A percentile compares a stretch with the other conserved stretches of the same genome.
Evolutionary conservation across 139 green algal genomes (phyloP).

Genomic region (Picochlorum sp.): DNA sequence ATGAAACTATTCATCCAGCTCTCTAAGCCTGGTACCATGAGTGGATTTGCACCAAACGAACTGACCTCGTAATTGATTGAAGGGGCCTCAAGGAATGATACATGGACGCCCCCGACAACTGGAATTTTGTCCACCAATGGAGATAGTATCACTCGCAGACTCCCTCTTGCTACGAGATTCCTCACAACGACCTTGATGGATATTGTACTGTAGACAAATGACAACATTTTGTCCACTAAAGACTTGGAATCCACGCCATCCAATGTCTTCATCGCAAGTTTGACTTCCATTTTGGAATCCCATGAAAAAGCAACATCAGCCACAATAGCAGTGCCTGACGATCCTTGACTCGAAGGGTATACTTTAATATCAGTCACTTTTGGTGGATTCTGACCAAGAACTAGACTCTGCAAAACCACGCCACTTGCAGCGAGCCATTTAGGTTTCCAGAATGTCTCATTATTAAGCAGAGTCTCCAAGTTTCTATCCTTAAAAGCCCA

Average conservation of each 20-base stretch:
- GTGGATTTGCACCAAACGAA: constrained; percentile 10
- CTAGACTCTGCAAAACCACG: constrained; percentile 12
- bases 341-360: not conserved
- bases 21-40: constrained; percentile 22
- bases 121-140: constrained; percentile 27
- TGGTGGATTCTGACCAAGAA: constrained; percentile 16
- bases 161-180: constrained; percentile 18
- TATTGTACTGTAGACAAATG: constrained; percentile 3
- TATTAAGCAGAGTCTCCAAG: constrained; percentile 24
- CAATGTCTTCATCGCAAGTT: constrained; percentile 17
- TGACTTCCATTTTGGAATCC: constrained; percentile 19
- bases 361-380: constrained; percentile 10
- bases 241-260: not conserved
- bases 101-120: constrained; percentile 13
- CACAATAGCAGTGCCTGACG: not conserved
- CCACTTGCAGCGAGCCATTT: constrained; percentile 5
- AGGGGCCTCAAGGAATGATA: not conserved
- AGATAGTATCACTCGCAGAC: constrained; percentile 12
- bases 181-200: constrained; percentile 18
- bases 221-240: not conserved
- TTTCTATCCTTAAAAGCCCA: constrained; percentile 7
- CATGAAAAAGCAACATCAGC: constrained; percentile 19
- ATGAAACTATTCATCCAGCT: constrained; percentile 21
- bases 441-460: constrained; percentile 21
- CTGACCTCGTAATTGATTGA: not conserved